phyloP scores from a whole-genome alignment of 2,329 filamentous ascomycete species.

The Apiospora marii region DNA sequence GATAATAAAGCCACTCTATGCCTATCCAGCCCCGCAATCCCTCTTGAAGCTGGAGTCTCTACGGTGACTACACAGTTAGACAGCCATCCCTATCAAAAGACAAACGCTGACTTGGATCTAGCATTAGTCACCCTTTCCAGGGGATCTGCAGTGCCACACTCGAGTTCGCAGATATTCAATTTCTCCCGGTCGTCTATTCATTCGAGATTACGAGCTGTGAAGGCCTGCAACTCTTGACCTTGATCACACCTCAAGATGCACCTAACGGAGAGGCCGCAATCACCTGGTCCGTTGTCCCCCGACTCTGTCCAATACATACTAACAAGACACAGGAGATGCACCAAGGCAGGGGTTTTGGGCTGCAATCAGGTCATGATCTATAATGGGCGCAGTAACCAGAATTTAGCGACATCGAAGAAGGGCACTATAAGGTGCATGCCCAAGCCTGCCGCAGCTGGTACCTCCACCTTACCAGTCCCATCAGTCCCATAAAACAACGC shows the following conservation, averaged over 20 bases:
- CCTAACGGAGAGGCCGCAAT: neutral
- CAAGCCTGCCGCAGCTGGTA: neutral
- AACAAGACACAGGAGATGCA: neutral
- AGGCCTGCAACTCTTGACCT: neutral
- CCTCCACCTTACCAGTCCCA: neutral
- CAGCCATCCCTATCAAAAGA: neutral
- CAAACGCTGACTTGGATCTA: neutral
- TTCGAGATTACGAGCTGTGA: neutral
- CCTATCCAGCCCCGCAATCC: slow-evolving; percentile 1
- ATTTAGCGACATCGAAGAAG: slow-evolving; percentile 9
- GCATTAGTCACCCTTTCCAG: neutral
- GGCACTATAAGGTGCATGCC: slow-evolving; percentile 1
- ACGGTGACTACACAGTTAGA: neutral
- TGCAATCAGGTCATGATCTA: neutral
- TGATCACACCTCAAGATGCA: neutral
- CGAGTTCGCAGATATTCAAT: slow-evolving; percentile 1
- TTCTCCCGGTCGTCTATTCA: slow-evolving; percentile 6
- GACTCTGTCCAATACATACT: neutral
- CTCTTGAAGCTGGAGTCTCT: neutral
- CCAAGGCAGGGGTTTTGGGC: neutral
- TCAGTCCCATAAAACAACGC: neutral
- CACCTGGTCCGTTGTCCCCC: neutral
- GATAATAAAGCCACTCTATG: neutral
- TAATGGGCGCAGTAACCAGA: neutral
- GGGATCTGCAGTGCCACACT: neutral